Evolutionary conservation across 208 protist species (phyloP), one percentile per base, ranked within the genome.

Genomic region (Jaenimonas drosophilae): DNA sequence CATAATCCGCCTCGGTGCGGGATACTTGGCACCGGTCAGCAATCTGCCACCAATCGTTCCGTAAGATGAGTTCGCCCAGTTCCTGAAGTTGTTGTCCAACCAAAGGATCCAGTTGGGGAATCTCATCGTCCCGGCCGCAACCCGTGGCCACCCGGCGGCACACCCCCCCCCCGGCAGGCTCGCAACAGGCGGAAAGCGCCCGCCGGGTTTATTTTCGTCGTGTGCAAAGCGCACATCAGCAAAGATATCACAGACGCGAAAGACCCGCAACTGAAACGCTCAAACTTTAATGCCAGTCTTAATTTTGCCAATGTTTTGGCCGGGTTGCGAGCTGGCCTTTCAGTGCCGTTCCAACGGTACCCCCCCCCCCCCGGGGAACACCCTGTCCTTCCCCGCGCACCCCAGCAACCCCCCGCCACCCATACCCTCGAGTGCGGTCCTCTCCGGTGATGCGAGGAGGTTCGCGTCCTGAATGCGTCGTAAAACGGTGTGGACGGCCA

Each of bases 1-100:
- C 37, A 17, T 21, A 42, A 20, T 42, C 37, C 37, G 37, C 37
- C 14, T 42, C 37, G 6, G 14, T 20, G 37, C 11, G 23, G 16
- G 19, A 25, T 11, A 20, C 16, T 20, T 42, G 37, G 16, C 14
- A 6, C 14, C 14, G 16, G 37, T 42, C 37, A 20, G 37, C 37
- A 17, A 42, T 42, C 37, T 42, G n/a, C 37, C 37, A 42, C 37
- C 37, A 42, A 7, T 20, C 23, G 37, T 42, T 42, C 16, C 14
- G 9, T 6, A 11, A 42, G 16, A 42, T 11, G 37, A 20, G 14
- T 20, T 42, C 16, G 37, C 37, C 7, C 14, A 25, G 16, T 42
- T 17, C 19, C 14, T 11, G 16, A 42, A 25, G 16, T 42, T 42
- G 16, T 6, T 20, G 37, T 42, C 14, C 37, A 42, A n/a, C 37